Conservation (phyloP, 192 early-diverging fungal genomes). For the Coemansia sp. region DNA sequence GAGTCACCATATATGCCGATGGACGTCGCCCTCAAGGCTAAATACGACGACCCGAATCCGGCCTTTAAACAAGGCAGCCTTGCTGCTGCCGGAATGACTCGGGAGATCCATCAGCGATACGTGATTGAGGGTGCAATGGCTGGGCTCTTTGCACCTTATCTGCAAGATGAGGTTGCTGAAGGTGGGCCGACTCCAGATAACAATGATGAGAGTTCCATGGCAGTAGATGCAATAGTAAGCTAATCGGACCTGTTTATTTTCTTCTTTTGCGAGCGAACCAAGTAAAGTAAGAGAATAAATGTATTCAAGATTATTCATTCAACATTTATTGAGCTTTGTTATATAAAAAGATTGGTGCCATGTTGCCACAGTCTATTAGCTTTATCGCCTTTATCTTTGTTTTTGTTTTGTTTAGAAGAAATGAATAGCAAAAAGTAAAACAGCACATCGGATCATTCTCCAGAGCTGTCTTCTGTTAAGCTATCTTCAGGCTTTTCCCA, state of each 20-base stretch:
- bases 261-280: background rate
- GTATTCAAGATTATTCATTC: background rate
- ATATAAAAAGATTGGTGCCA: background rate
- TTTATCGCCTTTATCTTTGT: no score
- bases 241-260: background rate
- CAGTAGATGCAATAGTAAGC: background rate
- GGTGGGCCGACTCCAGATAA: background rate
- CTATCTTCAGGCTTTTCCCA: slow-evolving; percentile 61
- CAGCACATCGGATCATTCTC: slow-evolving; percentile 6
- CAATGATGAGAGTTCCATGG: background rate
- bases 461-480: slow-evolving; percentile 24
- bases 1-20: slow-evolving; percentile 51
- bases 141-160: slow-evolving; percentile 41
- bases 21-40: slow-evolving; percentile 24
- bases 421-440: background rate
- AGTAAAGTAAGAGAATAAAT: background rate
- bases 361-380: no score
- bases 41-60: slow-evolving; percentile 41
- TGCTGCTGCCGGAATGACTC: slow-evolving; percentile 50
- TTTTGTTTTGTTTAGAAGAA: no score
- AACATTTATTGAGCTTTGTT: no score
- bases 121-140: slow-evolving; percentile 49
- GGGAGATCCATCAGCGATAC: slow-evolving; percentile 53
- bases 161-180: slow-evolving; percentile 1
- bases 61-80: slow-evolving; percentile 33